phyloP scores from a whole-genome alignment of 345 rosid species.

The Salix suchowensis region DNA sequence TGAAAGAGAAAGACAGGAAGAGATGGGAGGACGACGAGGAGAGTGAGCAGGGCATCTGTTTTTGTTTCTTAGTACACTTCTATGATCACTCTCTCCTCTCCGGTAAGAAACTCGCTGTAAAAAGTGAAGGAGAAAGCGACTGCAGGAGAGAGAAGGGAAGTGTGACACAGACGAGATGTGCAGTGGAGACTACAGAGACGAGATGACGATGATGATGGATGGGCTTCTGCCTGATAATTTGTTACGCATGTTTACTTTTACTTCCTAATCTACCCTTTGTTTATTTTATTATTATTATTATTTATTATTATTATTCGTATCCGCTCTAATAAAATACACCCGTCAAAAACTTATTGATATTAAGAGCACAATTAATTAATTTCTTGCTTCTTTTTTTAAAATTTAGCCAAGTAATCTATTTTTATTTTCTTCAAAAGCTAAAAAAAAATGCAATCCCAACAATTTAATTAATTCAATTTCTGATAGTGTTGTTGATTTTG shows the following conservation, averaged over 20 bases:
- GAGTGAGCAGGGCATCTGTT: slow-evolving; percentile 11
- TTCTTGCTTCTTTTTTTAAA: too few species aligned
- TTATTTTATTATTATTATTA: neutral
- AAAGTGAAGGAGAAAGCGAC: slow-evolving; percentile 15
- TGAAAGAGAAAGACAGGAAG: slow-evolving; percentile 9
- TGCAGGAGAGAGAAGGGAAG: neutral
- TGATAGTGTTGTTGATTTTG: too few species aligned
- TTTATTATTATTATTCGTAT: too few species aligned
- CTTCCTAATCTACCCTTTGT: neutral
- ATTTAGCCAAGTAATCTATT: too few species aligned
- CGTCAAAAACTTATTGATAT: too few species aligned
- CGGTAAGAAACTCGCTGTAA: slow-evolving; percentile 20
- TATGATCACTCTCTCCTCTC: neutral
- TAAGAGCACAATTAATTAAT: too few species aligned
- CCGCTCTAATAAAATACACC: too few species aligned
- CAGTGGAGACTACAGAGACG: neutral
- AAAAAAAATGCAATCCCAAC: too few species aligned
- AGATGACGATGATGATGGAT: neutral
- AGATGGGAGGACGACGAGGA: slow-evolving; percentile 11
- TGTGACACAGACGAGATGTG: neutral
- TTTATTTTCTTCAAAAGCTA: too few species aligned
- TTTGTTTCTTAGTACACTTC: neutral
- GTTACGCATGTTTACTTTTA: too few species aligned
- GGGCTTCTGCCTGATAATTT: neutral
- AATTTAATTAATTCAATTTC: too few species aligned